Evolutionary conservation across 805 yeast genomes (phyloP), one percentile per base, ranked within the genome.

Genomic region (Middelhovenomyces tepae): DNA sequence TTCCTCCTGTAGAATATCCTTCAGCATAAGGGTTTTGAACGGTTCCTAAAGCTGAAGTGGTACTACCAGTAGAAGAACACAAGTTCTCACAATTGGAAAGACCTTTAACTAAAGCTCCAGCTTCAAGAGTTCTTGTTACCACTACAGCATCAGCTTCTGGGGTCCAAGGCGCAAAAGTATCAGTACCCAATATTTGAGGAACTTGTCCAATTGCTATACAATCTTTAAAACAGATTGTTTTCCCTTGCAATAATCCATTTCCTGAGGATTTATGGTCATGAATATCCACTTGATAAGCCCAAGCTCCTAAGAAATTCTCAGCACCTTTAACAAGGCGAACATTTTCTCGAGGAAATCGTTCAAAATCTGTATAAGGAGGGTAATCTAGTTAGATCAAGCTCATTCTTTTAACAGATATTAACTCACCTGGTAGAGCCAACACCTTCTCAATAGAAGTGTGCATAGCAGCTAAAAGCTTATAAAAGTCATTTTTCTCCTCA

Each of bases 1-100:
- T 64, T 4, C 77, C 78, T 5, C 78, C 75, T 3, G 62, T 52
- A 7, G 60, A 56, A 20, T 43, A 51, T 43, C 47, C 60, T 39
- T 35, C 41, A 21, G 53, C 55, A 47, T 38, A 50, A 11, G 77
- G 76, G 42, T 71, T 70, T 19, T 55, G 45, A 6, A 66, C 61
- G 20, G 64, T 49, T 1, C 74, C 75, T 28, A 59, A 51, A n/a
- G 54, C 44, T 11, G 63, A 46, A 3, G 64, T 53, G 40, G 55
- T 54, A 16, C 56, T 49, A 11, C 57, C 47, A 3, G 60, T 53
- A 11, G 54, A 53, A 38, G 53, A 44, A 35, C 62, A 59, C 22
- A 54, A 49, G 32, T 59, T 57, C 35, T 59, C 65, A 43, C 65
- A 59, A 7, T 57, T 57, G 3, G 61, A 54, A 13, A 51, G 49